Evolutionary conservation across 805 yeast species (phyloP).

Genomic region (Cyberlindnera xylosilytica): DNA sequence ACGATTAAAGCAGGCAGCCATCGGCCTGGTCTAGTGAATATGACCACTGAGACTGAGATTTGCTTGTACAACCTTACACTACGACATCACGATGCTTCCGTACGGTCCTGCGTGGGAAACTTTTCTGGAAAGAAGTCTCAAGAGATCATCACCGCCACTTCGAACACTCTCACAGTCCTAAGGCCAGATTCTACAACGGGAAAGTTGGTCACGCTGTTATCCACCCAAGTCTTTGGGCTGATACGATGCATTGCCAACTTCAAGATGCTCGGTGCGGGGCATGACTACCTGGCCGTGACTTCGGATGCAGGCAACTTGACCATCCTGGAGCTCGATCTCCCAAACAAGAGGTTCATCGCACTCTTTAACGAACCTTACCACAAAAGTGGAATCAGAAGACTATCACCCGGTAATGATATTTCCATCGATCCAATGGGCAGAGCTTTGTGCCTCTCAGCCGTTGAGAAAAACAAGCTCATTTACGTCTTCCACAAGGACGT

Average conservation of each 20-base stretch:
- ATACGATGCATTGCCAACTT: conserved; percentile 52
- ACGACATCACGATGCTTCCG: conserved; percentile 52
- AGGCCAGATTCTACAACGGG: conserved; percentile 55
- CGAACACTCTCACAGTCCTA: conserved; percentile 52
- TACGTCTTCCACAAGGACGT: conserved; percentile 56
- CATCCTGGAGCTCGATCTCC: conserved; percentile 43
- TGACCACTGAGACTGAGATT: conserved; percentile 25
- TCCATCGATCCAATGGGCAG: conserved; percentile 70
- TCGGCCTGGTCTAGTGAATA: neutral
- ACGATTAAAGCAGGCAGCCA: neutral
- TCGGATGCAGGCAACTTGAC: conserved; percentile 78
- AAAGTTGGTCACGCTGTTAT: conserved; percentile 39
- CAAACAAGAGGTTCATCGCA: conserved; percentile 40
- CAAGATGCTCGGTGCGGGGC: conserved; percentile 47
- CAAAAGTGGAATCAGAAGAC: conserved; percentile 71
- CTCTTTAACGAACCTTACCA: conserved; percentile 61
- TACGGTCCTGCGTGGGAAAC: conserved; percentile 60
- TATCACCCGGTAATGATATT: conserved; percentile 71
- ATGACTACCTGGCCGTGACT: conserved; percentile 61
- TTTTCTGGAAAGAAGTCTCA: conserved; percentile 60
- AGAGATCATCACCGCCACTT: conserved; percentile 57
- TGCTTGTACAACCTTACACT: conserved; percentile 70
- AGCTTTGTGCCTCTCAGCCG: conserved; percentile 64
- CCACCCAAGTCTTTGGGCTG: conserved; percentile 53
- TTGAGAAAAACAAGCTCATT: conserved; percentile 72